Evolutionary conservation across 345 rosid genomes (phyloP).

Genomic region (Gynandropsis gynandra): DNA sequence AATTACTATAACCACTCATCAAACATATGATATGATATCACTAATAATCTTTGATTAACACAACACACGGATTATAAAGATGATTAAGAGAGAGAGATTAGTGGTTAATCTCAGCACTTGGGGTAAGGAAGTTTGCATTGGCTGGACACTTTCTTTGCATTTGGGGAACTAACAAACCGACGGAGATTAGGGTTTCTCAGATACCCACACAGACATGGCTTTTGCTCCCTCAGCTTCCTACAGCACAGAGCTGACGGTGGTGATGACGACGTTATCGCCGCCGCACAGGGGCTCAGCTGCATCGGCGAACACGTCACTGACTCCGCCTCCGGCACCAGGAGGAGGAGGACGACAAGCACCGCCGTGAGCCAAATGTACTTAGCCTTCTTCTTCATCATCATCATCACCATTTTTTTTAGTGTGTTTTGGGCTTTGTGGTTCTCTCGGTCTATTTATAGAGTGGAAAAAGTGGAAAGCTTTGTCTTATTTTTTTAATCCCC

Average conservation of each 20-base stretch:
- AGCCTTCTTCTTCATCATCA: slow-evolving; percentile 37
- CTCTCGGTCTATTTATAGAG: slow-evolving; percentile 50
- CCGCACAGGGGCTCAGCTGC: slow-evolving; percentile 74
- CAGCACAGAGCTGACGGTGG: slow-evolving; percentile 70
- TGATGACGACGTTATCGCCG: slow-evolving; percentile 61
- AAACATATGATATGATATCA: too few relatives aligned
- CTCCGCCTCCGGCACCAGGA: slow-evolving; percentile 34
- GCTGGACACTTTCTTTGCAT: slow-evolving; percentile 83
- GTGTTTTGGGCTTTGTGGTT: slow-evolving; percentile 19
- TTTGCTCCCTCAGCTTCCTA: slow-evolving; percentile 68
- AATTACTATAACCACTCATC: too few relatives aligned
- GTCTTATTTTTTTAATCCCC: slow-evolving; percentile 6
- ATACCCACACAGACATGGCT: slow-evolving; percentile 88
- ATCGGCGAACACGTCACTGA: slow-evolving; percentile 75
- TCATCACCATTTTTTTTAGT: slow-evolving; percentile 3
- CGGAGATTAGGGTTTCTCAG: slow-evolving; percentile 62
- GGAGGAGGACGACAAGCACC: slow-evolving; percentile 37
- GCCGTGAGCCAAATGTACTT: slow-evolving; percentile 28
- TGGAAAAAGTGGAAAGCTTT: slow-evolving; percentile 17
- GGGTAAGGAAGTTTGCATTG: slow-evolving; percentile 85
- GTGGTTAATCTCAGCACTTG: slow-evolving; percentile 40
- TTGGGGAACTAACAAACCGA: slow-evolving; percentile 66
- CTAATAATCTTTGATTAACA: too few relatives aligned
- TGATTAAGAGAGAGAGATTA: slow-evolving; percentile 2
- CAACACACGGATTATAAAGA: background rate